Evolutionary conservation across 805 yeast genomes (phyloP), one percentile per base, ranked within the genome.

Genomic region (Wickerhamomyces chaumierensis): DNA sequence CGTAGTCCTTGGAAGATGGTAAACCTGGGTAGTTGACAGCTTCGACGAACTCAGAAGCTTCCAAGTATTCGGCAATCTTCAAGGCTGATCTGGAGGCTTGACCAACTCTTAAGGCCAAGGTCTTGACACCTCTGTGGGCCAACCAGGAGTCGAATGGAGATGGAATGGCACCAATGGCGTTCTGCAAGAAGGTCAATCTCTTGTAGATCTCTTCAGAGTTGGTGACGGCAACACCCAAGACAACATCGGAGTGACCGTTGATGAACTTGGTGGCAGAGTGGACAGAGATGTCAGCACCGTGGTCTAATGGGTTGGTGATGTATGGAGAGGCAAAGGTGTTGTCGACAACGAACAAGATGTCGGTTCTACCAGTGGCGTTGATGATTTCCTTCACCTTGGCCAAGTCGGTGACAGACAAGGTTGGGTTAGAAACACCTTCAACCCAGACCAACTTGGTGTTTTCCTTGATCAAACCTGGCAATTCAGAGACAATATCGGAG

Each of bases 191-290:
- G 44, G 82, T 69, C 61, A 78, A 69, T 53, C 68, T 66, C 49
- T 77, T 77, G 62, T 75, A 75, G 51, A 81, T 62, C 37, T 55
- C 66, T 40, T 71, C 77, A 50, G 61, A 60, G 68, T 76, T 81
- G 48, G 85, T 75, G 38, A 82, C 86, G 44, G 82, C 73, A 39
- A 82, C 78, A 52, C 95, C 95, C 67, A 84, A 73, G 37, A 85
- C 92, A 18, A 85, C 94, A 56, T 85, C 95, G 19, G 94, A 82
- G 65, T 85, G 95, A 48, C 95, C 95, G 56, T 84, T 85, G 63
- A 85, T 78, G 68, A 82, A 86, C 63, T 85, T 85, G 55, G 95
- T 83, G 44, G 84, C 94, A 15, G 92, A 81, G 65, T 85, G 95
- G 34, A 82, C 81, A 36, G 85, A 94, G 44, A 84, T 73, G 55